Conservation (phyloP, 164 flowering plant species). For the Annona cherimola region DNA sequence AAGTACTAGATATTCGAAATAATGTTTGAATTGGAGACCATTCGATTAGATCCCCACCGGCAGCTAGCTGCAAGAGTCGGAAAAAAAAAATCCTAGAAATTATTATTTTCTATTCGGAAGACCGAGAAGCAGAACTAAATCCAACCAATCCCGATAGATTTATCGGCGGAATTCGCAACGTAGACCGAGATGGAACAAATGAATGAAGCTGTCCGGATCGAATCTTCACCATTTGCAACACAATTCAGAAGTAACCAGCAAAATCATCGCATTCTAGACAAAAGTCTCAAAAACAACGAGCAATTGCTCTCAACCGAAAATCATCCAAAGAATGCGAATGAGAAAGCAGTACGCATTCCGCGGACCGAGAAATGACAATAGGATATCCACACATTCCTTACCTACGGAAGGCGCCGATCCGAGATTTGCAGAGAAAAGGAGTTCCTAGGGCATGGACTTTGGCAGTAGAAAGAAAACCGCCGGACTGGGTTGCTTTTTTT, state of each 20-base stretch:
- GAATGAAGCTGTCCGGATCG: background rate
- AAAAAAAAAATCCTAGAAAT: background rate
- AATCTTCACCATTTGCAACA: background rate
- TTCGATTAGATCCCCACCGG: background rate
- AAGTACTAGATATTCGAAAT: background rate
- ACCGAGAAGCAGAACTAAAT: background rate
- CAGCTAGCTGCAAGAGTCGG: background rate
- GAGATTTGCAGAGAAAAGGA: background rate
- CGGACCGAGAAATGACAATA: background rate
- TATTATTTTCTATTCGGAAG: background rate
- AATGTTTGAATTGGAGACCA: constrained; percentile 1
- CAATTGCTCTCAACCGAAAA: background rate
- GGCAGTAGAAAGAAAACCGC: background rate
- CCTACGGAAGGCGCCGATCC: background rate
- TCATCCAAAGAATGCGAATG: background rate
- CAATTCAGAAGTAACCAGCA: background rate
- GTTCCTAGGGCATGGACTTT: background rate
- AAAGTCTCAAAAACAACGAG: background rate
- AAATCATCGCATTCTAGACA: background rate
- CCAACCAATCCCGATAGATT: background rate
- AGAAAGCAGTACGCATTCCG: background rate
- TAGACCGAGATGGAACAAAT: background rate
- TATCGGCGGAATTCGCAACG: background rate
- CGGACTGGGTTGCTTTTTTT: background rate
- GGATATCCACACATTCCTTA: background rate